Conservation (phyloP, 1,284 basidiomycete genomes). For the Microbotryum lychnidis-dioicae region DNA sequence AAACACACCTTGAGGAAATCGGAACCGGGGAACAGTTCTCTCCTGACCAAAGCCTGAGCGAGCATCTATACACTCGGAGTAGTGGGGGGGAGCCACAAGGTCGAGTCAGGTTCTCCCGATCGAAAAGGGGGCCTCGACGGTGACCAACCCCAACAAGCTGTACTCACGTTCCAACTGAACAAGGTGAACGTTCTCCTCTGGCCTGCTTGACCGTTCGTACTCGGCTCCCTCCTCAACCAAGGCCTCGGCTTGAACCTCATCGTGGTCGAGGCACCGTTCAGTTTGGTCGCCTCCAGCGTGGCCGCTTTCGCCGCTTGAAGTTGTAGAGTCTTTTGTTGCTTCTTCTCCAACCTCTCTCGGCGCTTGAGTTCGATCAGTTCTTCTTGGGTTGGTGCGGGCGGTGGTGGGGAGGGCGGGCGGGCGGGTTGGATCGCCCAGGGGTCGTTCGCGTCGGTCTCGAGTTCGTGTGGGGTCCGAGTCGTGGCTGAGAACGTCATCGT, state of each 20-base stretch:
- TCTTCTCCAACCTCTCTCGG: no score
- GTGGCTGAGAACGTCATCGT: no score
- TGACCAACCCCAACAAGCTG: not conserved
- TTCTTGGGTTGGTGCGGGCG: no score
- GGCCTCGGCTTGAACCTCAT: conserved; percentile 19
- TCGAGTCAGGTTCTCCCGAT: not conserved
- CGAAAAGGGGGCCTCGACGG: not conserved
- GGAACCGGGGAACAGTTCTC: conserved; percentile 42
- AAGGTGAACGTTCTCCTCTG: conserved; percentile 17
- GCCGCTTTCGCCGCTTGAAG: no score
- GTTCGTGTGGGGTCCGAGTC: no score
- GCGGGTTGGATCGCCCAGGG: no score
- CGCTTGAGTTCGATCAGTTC: no score
- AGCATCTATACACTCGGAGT: conserved; percentile 34
- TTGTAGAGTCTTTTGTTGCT: no score
- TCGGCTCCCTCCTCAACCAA: conserved; percentile 10
- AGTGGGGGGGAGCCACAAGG: no score
- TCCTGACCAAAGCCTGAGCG: conserved; percentile 41
- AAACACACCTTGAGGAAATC: conserved; percentile 37
- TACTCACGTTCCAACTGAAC: conserved; percentile 34
- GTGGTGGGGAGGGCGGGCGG: no score
- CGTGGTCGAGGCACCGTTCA: not conserved
- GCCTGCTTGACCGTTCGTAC: not conserved
- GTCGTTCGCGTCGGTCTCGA: no score
- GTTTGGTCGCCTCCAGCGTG: no score